phyloP scores from a whole-genome alignment of 1,284 basidiomycete genomes.

The Heimioporus retisporus region DNA sequence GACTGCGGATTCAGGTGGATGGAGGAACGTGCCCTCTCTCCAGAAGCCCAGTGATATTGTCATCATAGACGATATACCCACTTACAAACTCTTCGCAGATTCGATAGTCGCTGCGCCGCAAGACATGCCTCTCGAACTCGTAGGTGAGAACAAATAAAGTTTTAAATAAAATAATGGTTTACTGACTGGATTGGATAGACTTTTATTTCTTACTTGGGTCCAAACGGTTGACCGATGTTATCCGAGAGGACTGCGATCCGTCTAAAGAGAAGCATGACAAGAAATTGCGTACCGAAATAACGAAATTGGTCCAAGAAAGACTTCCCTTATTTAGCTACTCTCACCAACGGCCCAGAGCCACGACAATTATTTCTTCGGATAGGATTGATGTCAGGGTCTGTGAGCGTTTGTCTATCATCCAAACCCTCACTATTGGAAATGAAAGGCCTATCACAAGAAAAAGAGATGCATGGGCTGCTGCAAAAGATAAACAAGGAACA shows the following conservation, averaged over 20 bases:
- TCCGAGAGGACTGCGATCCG: neutral
- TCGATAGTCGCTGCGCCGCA: slow-evolving; percentile 13
- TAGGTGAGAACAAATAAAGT: slow-evolving; percentile 8
- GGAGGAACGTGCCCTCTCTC: neutral
- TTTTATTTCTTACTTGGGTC: neutral
- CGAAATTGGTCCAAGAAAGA: neutral
- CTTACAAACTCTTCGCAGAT: slow-evolving; percentile 17
- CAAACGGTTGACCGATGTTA: neutral
- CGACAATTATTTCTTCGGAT: neutral
- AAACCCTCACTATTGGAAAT: neutral
- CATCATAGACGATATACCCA: slow-evolving; percentile 15
- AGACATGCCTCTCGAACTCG: slow-evolving; percentile 14
- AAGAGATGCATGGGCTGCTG: neutral
- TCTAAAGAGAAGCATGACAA: neutral
- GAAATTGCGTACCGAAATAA: too few relatives aligned
- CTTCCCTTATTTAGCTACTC: neutral
- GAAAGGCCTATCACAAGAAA: neutral
- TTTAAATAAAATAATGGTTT: neutral
- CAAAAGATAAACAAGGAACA: neutral
- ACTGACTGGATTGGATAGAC: neutral
- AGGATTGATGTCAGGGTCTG: neutral
- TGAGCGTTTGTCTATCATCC: neutral
- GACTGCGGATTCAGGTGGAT: neutral
- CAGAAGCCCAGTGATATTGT: slow-evolving; percentile 12
- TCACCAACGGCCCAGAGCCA: neutral